These are phyloP conservation scores for Calvatia gigantea DNA, from an alignment of 768 basidiomycete genomes.

Conservation along the genomic window DNA sequence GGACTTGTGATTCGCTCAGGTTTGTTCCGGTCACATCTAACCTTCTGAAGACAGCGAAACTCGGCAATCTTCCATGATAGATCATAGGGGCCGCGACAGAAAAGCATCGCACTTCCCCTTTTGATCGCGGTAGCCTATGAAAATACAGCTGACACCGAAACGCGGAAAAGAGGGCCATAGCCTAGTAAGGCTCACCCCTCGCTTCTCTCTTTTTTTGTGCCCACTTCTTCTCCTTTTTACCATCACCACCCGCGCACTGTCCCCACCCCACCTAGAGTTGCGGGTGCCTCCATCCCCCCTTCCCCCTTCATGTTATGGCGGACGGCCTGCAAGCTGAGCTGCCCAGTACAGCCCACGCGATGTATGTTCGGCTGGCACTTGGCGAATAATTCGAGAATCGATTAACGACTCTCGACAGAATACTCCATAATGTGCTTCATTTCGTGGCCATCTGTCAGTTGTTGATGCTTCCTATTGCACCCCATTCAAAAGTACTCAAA, in stretches of 20 bases:
- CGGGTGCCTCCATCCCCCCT: neutral
- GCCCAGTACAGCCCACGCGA: neutral
- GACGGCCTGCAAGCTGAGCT: neutral
- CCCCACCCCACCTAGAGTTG: neutral
- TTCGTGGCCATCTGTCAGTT: slow-evolving; percentile 30
- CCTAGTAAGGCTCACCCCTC: too few species aligned
- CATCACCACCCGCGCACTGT: neutral
- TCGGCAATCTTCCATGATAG: too few species aligned
- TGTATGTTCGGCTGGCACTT: slow-evolving; percentile 2
- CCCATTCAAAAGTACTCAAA: neutral
- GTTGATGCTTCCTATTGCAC: too few species aligned
- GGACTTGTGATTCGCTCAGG: too few species aligned
- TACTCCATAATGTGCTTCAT: slow-evolving; percentile 28
- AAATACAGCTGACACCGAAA: too few species aligned
- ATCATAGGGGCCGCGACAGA: too few species aligned
- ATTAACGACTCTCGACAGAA: slow-evolving; percentile 9
- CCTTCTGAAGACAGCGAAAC: too few species aligned
- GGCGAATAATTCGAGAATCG: too few species aligned
- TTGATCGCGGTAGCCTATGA: too few species aligned
- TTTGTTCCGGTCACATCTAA: too few species aligned
- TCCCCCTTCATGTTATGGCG: neutral
- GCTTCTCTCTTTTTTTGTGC: neutral
- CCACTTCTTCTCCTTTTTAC: neutral
- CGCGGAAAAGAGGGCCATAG: too few species aligned
- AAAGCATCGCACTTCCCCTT: too few species aligned